Percentiles rank a stretch among this genome's conserved stretches.
phyloP scores from a whole-genome alignment of 306 rosid genomes.

The Coriaria nepalensis region DNA sequence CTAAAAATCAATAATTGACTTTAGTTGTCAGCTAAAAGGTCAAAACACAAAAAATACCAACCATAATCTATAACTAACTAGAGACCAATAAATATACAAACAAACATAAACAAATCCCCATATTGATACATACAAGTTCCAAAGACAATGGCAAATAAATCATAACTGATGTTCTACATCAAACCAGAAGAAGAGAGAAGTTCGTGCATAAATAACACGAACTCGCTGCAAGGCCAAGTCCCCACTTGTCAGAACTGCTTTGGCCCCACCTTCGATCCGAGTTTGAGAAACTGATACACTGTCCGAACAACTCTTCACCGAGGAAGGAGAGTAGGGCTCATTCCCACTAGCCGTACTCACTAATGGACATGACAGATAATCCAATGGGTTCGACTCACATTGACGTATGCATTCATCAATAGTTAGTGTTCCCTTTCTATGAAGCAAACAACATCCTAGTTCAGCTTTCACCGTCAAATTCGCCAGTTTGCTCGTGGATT shows the following conservation, averaged over 20 bases:
- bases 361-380: slow-evolving; percentile 77
- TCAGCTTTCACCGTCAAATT: slow-evolving; percentile 84
- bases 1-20: too few relatives aligned
- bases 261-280: slow-evolving; percentile 93
- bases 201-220: slow-evolving; percentile 69
- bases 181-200: slow-evolving; percentile 86
- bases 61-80: too few relatives aligned
- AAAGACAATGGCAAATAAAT: neutral
- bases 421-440: slow-evolving; percentile 77
- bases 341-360: slow-evolving; percentile 51
- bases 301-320: slow-evolving; percentile 26
- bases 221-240: slow-evolving; percentile 76
- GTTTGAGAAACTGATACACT: slow-evolving; percentile 83
- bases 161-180: slow-evolving; percentile 52
- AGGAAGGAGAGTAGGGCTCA: slow-evolving; percentile 25
- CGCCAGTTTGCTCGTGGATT: slow-evolving; percentile 76
- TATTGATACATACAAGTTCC: too few relatives aligned
- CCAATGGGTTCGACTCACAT: slow-evolving; percentile 74
- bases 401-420: slow-evolving; percentile 80
- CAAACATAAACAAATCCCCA: too few relatives aligned
- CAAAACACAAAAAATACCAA: too few relatives aligned
- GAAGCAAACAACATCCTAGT: slow-evolving; percentile 92
- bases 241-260: slow-evolving; percentile 74
- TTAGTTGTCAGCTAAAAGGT: too few relatives aligned
- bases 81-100: too few relatives aligned